Base-by-base conservation (phyloP, 1,284 basidiomycete species). In the Apiotrichum akiyoshidainum region DNA sequence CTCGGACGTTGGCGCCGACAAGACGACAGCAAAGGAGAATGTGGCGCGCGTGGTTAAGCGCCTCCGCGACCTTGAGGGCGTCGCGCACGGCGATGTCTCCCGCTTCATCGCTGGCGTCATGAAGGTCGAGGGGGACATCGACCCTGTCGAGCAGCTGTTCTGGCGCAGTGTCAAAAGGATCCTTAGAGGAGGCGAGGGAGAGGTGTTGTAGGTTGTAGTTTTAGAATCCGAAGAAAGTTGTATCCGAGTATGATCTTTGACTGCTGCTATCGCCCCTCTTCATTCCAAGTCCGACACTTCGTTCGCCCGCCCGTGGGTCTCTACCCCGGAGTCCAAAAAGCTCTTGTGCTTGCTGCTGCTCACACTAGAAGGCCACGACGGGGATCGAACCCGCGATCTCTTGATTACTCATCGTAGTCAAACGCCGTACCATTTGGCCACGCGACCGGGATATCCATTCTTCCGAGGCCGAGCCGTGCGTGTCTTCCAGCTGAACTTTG, bases 121-220 rank as follows among this genome's bases (percentile, higher is more conserved):
- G 17, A 65, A 57, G 54, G 51, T 58, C 13, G 74, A 78, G 54
- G 76, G 75, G 9, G 70, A 74, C 47, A 62, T 76, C 58, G 73
- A 76, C 35, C 54, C 63, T 11, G 68, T 66, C 10, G 76, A 78
- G 58, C 61, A 52, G 12, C 53, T 76, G 50, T 78, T 76, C 67
- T 78, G 76, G 75, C 62, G 67, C 26, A 69, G 68, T 49, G 70
- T 75, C 1, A 63, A 61, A 51, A 66, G 69, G 51, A 74, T 73
- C 54, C 58, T 74, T 31, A 53, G 71, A 33, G 73, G 71, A 31
- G 72, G 71, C 6, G 54, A 58, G 8, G 72, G 70, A 2, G 72
- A 72, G 49, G 70, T 73, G 52, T 72, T 74, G 72, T 65, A 40
- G 31, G n/a, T 21, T 44, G 17, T 21, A 41, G 14, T 10, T 21